phyloP scores from a whole-genome alignment of 2,329 filamentous ascomycete species.

The Penicillium sp. region DNA sequence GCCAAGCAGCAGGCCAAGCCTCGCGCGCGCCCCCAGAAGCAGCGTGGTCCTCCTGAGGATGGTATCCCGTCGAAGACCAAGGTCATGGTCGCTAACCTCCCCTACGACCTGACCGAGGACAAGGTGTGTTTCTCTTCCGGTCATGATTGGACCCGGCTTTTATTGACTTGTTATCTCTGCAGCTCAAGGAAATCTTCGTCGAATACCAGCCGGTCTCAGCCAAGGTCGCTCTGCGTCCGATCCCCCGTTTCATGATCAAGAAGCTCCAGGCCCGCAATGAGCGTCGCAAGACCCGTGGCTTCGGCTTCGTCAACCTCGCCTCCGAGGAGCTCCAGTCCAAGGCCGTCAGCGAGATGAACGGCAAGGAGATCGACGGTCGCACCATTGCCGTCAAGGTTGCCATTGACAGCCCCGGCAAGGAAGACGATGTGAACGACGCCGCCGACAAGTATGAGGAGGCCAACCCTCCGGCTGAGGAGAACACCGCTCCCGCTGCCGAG shows the following conservation, averaged over 20 bases:
- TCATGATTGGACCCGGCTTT: neutral
- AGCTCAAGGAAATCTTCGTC: conserved; percentile 97
- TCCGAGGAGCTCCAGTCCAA: conserved; percentile 97
- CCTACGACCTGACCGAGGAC: conserved; percentile 96
- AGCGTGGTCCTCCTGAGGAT: conserved; percentile 95
- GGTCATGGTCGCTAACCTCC: conserved; percentile 99
- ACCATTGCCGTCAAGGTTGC: conserved; percentile 99
- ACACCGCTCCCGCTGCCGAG: conserved; percentile 36
- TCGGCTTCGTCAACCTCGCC: conserved; percentile 94
- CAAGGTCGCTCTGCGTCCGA: conserved; percentile 97
- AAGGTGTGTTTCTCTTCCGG: conserved; percentile 61
- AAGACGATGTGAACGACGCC: conserved; percentile 67
- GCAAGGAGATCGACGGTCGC: conserved; percentile 96
- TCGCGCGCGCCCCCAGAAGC: conserved; percentile 60
- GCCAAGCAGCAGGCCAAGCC: conserved; percentile 40
- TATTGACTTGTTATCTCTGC: conserved; percentile 31
- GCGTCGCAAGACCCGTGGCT: conserved; percentile 97
- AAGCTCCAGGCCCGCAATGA: conserved; percentile 98
- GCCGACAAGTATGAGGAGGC: conserved; percentile 47
- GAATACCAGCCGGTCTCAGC: conserved; percentile 89
- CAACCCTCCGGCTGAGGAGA: conserved; percentile 44
- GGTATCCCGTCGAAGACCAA: conserved; percentile 98
- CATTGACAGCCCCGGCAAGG: conserved; percentile 99
- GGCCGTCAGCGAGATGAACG: conserved; percentile 97
- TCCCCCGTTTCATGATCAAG: conserved; percentile 99